These are phyloP conservation scores for Kurtzmaniella cleridarum DNA, from an alignment of 805 yeast species.

Conservation along the genomic window DNA sequence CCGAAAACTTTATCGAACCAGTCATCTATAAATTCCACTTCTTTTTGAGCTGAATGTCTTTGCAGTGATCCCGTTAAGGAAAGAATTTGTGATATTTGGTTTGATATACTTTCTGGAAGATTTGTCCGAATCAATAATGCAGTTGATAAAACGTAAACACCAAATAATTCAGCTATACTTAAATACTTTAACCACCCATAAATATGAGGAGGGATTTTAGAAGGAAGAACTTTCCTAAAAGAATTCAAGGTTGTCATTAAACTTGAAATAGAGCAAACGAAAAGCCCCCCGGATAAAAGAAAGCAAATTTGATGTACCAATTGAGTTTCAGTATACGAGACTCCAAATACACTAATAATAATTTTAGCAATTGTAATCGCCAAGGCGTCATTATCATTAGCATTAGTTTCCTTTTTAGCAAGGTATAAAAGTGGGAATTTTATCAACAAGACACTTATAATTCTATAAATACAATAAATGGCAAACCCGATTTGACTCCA, in stretches of 20 bases:
- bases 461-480: constrained; percentile 45
- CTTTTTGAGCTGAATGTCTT: constrained; percentile 20
- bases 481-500: constrained; percentile 28
- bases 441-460: constrained; percentile 36
- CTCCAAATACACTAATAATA: constrained; percentile 19
- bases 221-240: constrained; percentile 29
- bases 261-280: constrained; percentile 59
- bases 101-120: constrained; percentile 40
- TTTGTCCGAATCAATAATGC: constrained; percentile 45
- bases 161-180: constrained; percentile 40
- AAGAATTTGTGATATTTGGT: constrained; percentile 33
- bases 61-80: constrained; percentile 28
- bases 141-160: constrained; percentile 48
- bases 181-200: constrained; percentile 33
- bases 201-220: constrained; percentile 9
- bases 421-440: constrained; percentile 28
- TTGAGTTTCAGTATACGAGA: constrained; percentile 32
- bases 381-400: constrained; percentile 34
- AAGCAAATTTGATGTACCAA: constrained; percentile 44
- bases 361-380: constrained; percentile 45
- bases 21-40: constrained; percentile 42
- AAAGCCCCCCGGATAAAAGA: constrained; percentile 52
- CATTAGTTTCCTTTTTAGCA: background rate
- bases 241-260: constrained; percentile 58
- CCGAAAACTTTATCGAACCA: constrained; percentile 53